Percentiles rank a stretch among this genome's conserved stretches.
phyloP scores from a whole-genome alignment of 331 rosid genomes.

The Acacia pycnantha region DNA sequence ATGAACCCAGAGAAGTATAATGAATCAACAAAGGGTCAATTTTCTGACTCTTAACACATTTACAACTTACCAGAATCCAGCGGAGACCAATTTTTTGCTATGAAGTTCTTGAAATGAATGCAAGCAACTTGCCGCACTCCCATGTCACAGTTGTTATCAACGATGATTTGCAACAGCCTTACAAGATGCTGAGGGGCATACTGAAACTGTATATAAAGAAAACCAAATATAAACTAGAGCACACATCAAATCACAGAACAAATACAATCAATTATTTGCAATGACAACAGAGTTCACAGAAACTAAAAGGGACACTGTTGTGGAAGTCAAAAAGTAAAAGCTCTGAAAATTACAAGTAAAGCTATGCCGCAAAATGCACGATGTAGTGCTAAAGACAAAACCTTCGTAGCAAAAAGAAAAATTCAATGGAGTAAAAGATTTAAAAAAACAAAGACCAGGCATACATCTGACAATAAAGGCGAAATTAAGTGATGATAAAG shows the following conservation, averaged over 20 bases:
- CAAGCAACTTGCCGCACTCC: conserved; percentile 84
- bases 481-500: neutral
- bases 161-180: conserved; percentile 73
- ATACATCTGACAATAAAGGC: conserved; percentile 3
- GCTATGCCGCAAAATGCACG: neutral
- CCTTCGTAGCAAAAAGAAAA: neutral
- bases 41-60: neutral
- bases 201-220: conserved; percentile 50
- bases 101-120: conserved; percentile 88
- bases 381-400: neutral
- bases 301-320: neutral
- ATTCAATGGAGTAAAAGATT: neutral
- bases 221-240: neutral
- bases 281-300: neutral
- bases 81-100: conserved; percentile 81
- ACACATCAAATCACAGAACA: neutral
- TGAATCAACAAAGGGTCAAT: conserved; percentile 4
- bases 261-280: neutral
- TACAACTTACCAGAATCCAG: conserved; percentile 46
- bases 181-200: conserved; percentile 79
- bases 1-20: conserved; percentile 16
- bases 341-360: neutral
- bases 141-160: conserved; percentile 56
- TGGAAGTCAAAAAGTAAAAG: neutral
- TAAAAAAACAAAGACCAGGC: neutral